Percentiles rank a stretch among this genome's conserved stretches.
Conservation (phyloP, 208 protist genomes). For the Porcisia deanei region DNA sequence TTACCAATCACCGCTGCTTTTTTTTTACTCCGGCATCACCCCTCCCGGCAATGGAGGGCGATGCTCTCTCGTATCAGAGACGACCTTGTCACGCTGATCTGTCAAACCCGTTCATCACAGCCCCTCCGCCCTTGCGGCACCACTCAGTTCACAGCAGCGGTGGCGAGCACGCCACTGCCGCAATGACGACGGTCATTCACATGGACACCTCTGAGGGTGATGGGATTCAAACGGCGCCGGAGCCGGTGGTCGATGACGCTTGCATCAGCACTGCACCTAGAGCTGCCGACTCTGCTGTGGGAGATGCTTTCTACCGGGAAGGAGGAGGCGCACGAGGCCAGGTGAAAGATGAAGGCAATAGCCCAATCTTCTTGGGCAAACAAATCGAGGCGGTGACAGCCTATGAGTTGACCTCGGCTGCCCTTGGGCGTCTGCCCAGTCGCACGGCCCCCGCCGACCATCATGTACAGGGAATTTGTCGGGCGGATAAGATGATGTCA, state of each 20-base stretch:
- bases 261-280: neutral
- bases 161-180: neutral
- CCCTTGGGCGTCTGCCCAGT: neutral
- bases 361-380: neutral
- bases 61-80: neutral
- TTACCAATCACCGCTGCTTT: neutral
- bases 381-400: neutral
- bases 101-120: neutral
- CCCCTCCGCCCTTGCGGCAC: neutral
- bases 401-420: slow-evolving; percentile 2
- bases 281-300: neutral
- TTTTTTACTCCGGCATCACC: neutral
- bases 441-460: neutral
- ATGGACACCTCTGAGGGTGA: neutral
- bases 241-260: neutral
- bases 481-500: neutral
- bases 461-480: neutral
- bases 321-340: neutral
- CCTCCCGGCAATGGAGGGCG: neutral
- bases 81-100: neutral
- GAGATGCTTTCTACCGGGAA: neutral
- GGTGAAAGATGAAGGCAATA: neutral
- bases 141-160: neutral
- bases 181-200: slow-evolving; percentile 8
- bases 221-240: neutral